These are phyloP conservation scores for Incumbomyces delicatus DNA, from an alignment of 2,329 filamentous ascomycete genomes.

Conservation along the genomic window DNA sequence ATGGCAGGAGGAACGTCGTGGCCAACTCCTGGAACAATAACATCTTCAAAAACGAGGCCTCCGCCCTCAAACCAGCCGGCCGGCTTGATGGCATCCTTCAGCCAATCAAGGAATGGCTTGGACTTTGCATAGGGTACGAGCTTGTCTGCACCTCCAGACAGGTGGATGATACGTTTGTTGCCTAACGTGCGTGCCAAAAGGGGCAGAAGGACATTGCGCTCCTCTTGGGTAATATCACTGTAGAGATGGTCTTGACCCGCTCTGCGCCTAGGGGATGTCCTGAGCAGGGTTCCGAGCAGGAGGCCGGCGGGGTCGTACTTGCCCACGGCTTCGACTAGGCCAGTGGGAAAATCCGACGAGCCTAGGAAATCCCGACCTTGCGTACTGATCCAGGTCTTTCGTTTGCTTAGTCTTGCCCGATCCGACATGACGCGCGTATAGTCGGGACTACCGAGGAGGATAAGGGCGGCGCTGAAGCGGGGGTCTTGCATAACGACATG, in stretches of 20 bases:
- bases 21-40: conserved; percentile 46
- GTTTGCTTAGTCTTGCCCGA: conserved; percentile 62
- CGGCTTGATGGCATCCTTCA: conserved; percentile 38
- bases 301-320: conserved; percentile 67
- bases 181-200: conserved; percentile 32
- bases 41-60: conserved; percentile 45
- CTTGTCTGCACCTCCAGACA: conserved; percentile 48
- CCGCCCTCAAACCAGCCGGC: conserved; percentile 42
- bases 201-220: conserved; percentile 35
- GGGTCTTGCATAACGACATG: conserved; percentile 69
- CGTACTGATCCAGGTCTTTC: conserved; percentile 48
- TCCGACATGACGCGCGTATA: conserved; percentile 71
- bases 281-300: conserved; percentile 48
- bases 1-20: conserved; percentile 51
- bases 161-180: conserved; percentile 45
- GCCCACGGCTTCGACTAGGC: conserved; percentile 54
- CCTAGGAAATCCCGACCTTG: conserved; percentile 60
- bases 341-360: conserved; percentile 63
- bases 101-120: conserved; percentile 46
- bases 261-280: conserved; percentile 13
- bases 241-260: conserved; percentile 26
- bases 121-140: conserved; percentile 50
- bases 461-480: conserved; percentile 65
- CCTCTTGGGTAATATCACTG: conserved; percentile 29
- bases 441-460: conserved; percentile 83